These are phyloP conservation scores for Cnidoscolus chayamansa DNA, from an alignment of 441 rosid species.

Conservation along the genomic window DNA sequence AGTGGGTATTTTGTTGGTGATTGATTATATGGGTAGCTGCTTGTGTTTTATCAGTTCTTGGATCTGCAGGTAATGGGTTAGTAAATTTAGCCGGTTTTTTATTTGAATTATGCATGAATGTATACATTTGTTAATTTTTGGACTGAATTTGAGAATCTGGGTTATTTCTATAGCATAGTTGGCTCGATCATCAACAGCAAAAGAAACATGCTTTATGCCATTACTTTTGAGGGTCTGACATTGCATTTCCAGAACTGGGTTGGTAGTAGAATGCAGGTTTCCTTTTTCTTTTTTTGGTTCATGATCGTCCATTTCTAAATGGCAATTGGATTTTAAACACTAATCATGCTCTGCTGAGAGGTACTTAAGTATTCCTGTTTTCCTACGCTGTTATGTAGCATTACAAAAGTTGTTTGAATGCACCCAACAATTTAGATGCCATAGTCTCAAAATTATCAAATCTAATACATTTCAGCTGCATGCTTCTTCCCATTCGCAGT, in stretches of 20 bases:
- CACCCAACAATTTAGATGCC: too few relatives aligned
- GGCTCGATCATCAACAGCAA: constrained; percentile 1
- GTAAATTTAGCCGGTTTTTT: constrained; percentile 8
- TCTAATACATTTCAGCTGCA: too few relatives aligned
- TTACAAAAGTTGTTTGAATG: too few relatives aligned
- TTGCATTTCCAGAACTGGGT: constrained; percentile 6
- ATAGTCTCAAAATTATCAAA: too few relatives aligned
- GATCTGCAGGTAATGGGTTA: constrained; percentile 52
- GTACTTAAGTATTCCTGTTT: too few relatives aligned
- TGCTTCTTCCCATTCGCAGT: too few relatives aligned
- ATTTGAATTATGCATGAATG: constrained; percentile 24
- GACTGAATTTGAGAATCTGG: constrained; percentile 28
- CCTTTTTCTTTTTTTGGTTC: not conserved
- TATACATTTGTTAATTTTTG: constrained; percentile 12
- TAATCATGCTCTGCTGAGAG: too few relatives aligned
- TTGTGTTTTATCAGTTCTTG: constrained; percentile 35
- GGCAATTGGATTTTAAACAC: constrained; percentile 15
- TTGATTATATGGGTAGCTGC: constrained; percentile 20
- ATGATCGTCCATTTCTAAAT: constrained; percentile 10
- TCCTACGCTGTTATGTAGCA: too few relatives aligned
- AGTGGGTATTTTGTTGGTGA: constrained; percentile 32
- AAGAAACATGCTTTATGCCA: not conserved
- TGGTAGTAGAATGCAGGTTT: constrained; percentile 9
- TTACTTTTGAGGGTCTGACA: not conserved
- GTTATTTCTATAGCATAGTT: constrained; percentile 5